Conservation (phyloP, 129 eudicot species). For the Flaveria ramosissima region DNA sequence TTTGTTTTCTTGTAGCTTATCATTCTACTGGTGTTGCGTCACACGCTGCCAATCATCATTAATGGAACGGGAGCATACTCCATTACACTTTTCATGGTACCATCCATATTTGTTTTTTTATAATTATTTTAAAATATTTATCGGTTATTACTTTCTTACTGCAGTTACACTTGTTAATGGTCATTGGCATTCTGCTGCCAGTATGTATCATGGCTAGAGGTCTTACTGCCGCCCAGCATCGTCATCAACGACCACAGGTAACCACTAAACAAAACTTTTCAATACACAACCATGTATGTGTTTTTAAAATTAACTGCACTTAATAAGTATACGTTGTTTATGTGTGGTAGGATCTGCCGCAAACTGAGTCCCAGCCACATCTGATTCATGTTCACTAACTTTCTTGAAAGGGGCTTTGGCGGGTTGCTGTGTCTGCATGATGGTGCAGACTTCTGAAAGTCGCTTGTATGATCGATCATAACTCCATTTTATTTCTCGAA, state of each 20-base stretch:
- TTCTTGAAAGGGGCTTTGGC: background rate
- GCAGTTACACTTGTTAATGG: conserved; percentile 55
- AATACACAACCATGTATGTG: background rate
- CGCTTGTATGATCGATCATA: background rate
- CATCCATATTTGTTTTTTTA: background rate
- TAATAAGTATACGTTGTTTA: conserved; percentile 20
- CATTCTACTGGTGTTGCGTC: conserved; percentile 60
- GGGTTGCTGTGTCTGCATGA: background rate
- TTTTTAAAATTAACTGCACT: conserved; percentile 27
- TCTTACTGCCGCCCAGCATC: conserved; percentile 41
- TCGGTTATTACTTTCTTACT: conserved; percentile 19
- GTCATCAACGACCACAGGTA: conserved; percentile 54
- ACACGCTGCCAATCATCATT: conserved; percentile 57
- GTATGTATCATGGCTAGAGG: conserved; percentile 54
- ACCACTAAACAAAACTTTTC: background rate
- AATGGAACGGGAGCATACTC: conserved; percentile 52
- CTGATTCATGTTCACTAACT: conserved; percentile 42
- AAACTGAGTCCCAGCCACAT: conserved; percentile 37
- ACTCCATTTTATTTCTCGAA: background rate
- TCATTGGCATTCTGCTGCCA: conserved; percentile 46
- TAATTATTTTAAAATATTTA: background rate
- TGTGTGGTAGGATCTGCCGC: conserved; percentile 45
- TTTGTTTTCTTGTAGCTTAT: conserved; percentile 46
- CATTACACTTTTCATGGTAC: conserved; percentile 47
- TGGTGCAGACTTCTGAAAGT: conserved; percentile 6